Conservation (phyloP, 768 basidiomycete species). For the Suillus occidentalis region DNA sequence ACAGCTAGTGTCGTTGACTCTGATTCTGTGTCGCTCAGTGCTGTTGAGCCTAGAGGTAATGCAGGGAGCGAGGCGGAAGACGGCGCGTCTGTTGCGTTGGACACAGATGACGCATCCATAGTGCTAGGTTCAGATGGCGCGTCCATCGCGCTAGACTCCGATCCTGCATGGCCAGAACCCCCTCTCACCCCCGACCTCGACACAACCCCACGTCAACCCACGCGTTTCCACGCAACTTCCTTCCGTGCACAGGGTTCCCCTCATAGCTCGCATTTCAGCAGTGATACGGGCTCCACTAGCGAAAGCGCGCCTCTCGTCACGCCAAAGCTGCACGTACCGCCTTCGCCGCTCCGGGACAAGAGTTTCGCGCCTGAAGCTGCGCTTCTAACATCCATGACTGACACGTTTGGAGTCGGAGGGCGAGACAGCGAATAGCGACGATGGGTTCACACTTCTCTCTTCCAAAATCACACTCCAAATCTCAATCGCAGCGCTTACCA, state of each 20-base stretch:
- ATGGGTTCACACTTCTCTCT: constrained; percentile 20
- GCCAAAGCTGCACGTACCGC: constrained; percentile 24
- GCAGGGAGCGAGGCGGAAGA: background rate
- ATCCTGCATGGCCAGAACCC: constrained; percentile 20
- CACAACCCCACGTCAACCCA: constrained; percentile 23
- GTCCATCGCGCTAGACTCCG: background rate
- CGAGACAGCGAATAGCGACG: constrained; percentile 11
- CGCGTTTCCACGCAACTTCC: constrained; percentile 31
- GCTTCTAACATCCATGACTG: constrained; percentile 31
- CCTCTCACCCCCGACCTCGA: constrained; percentile 28
- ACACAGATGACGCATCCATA: background rate
- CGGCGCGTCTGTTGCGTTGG: background rate
- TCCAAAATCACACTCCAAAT: constrained; percentile 30
- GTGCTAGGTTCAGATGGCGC: background rate
- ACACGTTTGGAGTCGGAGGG: constrained; percentile 45
- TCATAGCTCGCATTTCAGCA: constrained; percentile 46
- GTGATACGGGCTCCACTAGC: constrained; percentile 35
- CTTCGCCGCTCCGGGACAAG: constrained; percentile 16
- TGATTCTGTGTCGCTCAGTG: constrained; percentile 22
- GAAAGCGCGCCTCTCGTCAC: constrained; percentile 21
- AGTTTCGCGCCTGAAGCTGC: constrained; percentile 25
- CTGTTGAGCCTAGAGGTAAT: background rate
- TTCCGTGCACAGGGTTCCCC: constrained; percentile 42
- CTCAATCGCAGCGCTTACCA: constrained; percentile 51
- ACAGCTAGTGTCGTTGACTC: constrained; percentile 51